Base-by-base conservation (phyloP, 2,329 filamentous ascomycete species). In the Periconia digitata region DNA sequence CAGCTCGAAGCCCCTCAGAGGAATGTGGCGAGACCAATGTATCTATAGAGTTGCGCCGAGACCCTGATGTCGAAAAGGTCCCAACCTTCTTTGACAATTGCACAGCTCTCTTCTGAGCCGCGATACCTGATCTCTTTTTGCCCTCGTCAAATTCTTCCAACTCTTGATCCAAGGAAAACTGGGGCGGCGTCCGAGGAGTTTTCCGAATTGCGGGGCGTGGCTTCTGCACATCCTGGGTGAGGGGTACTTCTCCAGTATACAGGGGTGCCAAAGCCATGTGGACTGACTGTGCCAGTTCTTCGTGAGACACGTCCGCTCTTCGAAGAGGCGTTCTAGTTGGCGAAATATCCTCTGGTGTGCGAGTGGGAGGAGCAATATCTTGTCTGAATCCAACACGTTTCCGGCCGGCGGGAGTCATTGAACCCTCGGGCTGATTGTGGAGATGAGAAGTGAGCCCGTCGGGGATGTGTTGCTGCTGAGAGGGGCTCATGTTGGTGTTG, bases 161-260 rank as follows among this genome's bases (percentile, higher is more conserved):
- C 23, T 73, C 64, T 17, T 67, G 63, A 23, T 62, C 63, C 24
- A 69, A 51, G 40, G 56, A 56, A 37, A 71, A 63, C 48, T 69
- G 60, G n/a, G 64, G 61, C 10, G 67, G 62, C 13, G 66, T 68
- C 17, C 63, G 62, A 15, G 56, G 46, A 24, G 51, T 55, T 59
- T 65, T 70, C 20, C 68, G 62, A 18, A 73, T 73, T 6, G 69
- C 69, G 35, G 70, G 70, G 20, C 66, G 66, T 34, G 69, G 70
- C 40, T 63, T 69, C 21, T 67, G 64, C 18, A 70, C 58, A 24
- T 27, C 21, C 15, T 23, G 22, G 37, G 62, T 58, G 27, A 55
- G 56, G 41, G 53, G 29, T 6, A 47, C 45, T 18, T 47, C 45
- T 39, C 47, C 50, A 48, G 47, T 53, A 50, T 54, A 52, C 18